Percentiles rank a stretch among this genome's conserved stretches.
phyloP scores from a whole-genome alignment of 345 rosid species.

The Acer saccharum region DNA sequence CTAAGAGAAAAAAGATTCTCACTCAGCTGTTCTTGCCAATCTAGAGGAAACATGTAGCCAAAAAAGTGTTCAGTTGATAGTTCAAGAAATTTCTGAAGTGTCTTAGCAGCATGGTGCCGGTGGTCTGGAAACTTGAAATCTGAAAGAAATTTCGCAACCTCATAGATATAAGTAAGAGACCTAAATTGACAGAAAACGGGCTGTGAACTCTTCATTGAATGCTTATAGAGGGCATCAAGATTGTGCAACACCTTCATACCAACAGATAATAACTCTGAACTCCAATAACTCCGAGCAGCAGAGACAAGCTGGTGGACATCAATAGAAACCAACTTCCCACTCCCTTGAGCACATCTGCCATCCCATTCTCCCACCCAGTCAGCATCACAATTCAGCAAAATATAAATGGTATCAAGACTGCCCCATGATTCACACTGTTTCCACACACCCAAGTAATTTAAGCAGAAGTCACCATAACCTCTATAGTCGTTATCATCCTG shows the following conservation, averaged over 20 bases:
- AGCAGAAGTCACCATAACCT: constrained; percentile 38
- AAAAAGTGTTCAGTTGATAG: constrained; percentile 22
- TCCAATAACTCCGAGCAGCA: constrained; percentile 38
- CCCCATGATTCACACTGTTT: constrained; percentile 10
- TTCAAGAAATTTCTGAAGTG: constrained; percentile 15
- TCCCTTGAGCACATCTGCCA: neutral
- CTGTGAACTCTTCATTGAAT: constrained; percentile 3
- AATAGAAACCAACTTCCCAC: constrained; percentile 21
- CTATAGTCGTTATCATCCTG: constrained; percentile 1
- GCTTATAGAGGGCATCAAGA: constrained; percentile 25
- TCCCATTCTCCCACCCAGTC: constrained; percentile 33
- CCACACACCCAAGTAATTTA: constrained; percentile 49
- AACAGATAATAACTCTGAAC: constrained; percentile 36
- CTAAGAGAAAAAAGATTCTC: constrained; percentile 35
- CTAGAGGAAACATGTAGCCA: constrained; percentile 35
- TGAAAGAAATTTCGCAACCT: constrained; percentile 37
- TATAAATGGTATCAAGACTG: constrained; percentile 21
- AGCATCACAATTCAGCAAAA: constrained; percentile 32
- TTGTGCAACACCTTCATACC: constrained; percentile 33
- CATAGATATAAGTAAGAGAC: constrained; percentile 29
- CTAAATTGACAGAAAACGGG: constrained; percentile 28
- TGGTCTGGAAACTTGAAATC: constrained; percentile 2
- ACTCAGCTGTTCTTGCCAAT: constrained; percentile 33
- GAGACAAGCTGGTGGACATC: constrained; percentile 26
- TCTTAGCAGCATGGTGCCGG: neutral